Evolutionary conservation across 768 basidiomycete genomes (phyloP).

Genomic region (Sporobolomyces roseus): DNA sequence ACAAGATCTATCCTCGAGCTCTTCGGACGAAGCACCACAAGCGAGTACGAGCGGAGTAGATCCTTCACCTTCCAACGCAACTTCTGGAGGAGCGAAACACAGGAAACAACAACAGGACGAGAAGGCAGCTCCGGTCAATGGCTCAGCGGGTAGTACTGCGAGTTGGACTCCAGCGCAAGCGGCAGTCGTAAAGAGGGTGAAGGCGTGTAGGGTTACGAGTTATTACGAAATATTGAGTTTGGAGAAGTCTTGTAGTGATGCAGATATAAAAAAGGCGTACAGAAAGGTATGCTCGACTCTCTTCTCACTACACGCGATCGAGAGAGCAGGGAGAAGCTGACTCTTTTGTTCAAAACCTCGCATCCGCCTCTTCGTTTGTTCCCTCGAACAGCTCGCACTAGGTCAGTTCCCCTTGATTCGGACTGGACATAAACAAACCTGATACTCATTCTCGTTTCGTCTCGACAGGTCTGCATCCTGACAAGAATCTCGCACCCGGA

Average conservation of each 20-base stretch:
- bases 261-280: slow-evolving; percentile 88
- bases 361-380: too few relatives aligned
- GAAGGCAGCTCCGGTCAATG: neutral
- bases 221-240: slow-evolving; percentile 88
- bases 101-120: slow-evolving; percentile 8
- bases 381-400: slow-evolving; percentile 31
- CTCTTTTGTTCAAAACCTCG: too few relatives aligned
- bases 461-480: slow-evolving; percentile 67
- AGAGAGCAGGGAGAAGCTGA: too few relatives aligned
- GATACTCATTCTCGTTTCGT: slow-evolving; percentile 67
- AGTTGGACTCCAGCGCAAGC: slow-evolving; percentile 67
- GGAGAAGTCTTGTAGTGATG: slow-evolving; percentile 74
- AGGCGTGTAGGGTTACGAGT: slow-evolving; percentile 76
- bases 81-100: slow-evolving; percentile 52
- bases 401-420: neutral
- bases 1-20: slow-evolving; percentile 40
- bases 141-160: too few relatives aligned
- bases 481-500: slow-evolving; percentile 91
- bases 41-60: neutral
- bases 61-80: slow-evolving; percentile 54
- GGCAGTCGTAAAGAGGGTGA: slow-evolving; percentile 77
- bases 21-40: neutral
- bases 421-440: neutral
- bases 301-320: too few relatives aligned
- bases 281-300: slow-evolving; percentile 70